phyloP scores from a whole-genome alignment of 345 rosid species.

The Populus euphratica region DNA sequence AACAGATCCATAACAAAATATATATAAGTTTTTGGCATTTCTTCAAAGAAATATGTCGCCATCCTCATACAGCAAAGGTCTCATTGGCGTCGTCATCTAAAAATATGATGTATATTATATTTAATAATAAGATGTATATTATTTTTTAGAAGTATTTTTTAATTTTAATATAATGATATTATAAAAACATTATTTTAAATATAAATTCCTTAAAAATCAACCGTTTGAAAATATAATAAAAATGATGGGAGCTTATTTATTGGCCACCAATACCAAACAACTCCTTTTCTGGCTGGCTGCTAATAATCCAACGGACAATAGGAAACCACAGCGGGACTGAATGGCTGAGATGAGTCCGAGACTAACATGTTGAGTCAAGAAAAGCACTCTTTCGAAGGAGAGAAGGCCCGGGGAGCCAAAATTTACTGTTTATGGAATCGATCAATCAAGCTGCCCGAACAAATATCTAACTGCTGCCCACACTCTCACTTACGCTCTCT shows the following conservation, averaged over 20 bases:
- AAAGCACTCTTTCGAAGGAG: background rate
- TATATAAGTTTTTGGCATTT: background rate
- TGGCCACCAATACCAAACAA: background rate
- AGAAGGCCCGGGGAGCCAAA: background rate
- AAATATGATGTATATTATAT: too few species aligned
- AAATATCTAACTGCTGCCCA: conserved; percentile 32
- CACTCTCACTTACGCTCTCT: too few species aligned
- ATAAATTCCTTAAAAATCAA: too few species aligned
- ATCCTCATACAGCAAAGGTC: background rate
- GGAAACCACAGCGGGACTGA: background rate
- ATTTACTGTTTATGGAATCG: conserved; percentile 18
- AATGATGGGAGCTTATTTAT: background rate
- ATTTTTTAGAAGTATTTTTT: too few species aligned
- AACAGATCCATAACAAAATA: too few species aligned
- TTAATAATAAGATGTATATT: too few species aligned
- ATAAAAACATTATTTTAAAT: too few species aligned
- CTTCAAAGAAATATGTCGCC: background rate
- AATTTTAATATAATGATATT: too few species aligned
- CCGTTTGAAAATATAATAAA: too few species aligned
- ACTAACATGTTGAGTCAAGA: background rate
- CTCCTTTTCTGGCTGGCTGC: background rate
- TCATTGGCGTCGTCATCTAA: background rate
- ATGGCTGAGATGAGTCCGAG: conserved; percentile 6
- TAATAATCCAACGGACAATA: background rate
- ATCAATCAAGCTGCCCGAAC: conserved; percentile 17